Percentiles rank a stretch among this genome's conserved stretches.
Evolutionary conservation across 176 grass and related monocot species (phyloP).

Genomic region (Microstegium vimineum): DNA sequence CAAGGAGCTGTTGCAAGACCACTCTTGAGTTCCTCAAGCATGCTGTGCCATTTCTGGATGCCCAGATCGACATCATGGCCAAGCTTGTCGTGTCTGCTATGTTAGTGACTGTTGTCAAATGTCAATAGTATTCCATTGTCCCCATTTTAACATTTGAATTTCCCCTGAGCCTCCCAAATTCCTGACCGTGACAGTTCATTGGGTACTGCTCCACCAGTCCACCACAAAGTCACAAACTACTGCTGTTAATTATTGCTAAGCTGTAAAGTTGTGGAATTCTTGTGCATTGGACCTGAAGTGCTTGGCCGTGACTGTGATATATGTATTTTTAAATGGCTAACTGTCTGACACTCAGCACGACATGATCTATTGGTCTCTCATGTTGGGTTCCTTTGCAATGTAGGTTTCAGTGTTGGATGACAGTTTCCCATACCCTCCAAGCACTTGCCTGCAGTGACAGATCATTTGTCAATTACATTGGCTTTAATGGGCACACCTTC

Average conservation of each 20-base stretch:
- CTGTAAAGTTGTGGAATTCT: not conserved
- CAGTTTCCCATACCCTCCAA: not conserved
- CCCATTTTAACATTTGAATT: not conserved
- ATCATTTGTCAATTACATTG: not conserved
- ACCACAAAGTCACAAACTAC: not conserved
- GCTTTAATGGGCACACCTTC: constrained; percentile 10
- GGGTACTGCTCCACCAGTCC: not conserved
- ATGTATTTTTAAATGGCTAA: not conserved
- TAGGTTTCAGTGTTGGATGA: constrained; percentile 30
- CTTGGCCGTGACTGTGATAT: not conserved
- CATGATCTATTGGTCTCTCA: constrained; percentile 11
- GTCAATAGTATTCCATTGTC: not conserved
- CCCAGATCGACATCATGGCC: not conserved
- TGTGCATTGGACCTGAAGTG: not conserved
- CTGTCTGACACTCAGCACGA: not conserved
- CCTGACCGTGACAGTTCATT: not conserved
- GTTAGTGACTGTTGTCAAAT: not conserved
- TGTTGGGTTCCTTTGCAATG: constrained; percentile 30
- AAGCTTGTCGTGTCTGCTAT: not conserved
- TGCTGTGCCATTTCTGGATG: not conserved
- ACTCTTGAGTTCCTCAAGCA: not conserved
- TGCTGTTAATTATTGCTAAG: not conserved
- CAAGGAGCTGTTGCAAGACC: not conserved
- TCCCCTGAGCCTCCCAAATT: not conserved
- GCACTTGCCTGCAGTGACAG: not conserved